Conservation (phyloP, 2,329 filamentous ascomycete species). For the Trichoderma hamatum region DNA sequence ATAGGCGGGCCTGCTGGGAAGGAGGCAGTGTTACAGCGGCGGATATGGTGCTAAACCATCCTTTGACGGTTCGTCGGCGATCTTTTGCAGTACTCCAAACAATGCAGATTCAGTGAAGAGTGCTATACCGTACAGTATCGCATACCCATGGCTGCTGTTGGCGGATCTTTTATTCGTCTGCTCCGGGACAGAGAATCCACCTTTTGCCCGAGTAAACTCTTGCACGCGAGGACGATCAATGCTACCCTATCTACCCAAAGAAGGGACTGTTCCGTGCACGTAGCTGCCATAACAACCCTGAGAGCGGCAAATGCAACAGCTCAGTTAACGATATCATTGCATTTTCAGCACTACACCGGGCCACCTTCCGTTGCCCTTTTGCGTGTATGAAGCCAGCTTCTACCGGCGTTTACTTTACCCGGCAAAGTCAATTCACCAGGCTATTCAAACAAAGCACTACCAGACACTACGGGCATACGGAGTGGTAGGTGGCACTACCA, state of each 20-base stretch:
- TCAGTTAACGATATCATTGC: background rate
- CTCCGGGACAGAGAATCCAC: slow-evolving; percentile 4
- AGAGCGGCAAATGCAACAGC: background rate
- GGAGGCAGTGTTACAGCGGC: background rate
- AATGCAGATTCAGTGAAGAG: background rate
- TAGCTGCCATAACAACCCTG: background rate
- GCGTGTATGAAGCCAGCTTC: background rate
- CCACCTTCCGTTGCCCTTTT: background rate
- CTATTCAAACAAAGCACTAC: background rate
- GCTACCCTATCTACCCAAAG: slow-evolving; percentile 1
- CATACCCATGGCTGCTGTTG: background rate
- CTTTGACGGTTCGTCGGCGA: slow-evolving; percentile 15
- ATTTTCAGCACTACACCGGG: background rate
- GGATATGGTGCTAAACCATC: background rate
- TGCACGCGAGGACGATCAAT: background rate
- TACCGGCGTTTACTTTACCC: background rate
- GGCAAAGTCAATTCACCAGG: background rate
- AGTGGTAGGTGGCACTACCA: background rate
- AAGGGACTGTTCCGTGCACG: background rate
- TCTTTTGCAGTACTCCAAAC: slow-evolving; percentile 11
- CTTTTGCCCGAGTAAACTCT: background rate
- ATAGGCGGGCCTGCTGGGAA: background rate
- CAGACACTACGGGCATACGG: slow-evolving; percentile 2
- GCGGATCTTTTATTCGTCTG: background rate
- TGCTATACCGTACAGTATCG: background rate